Conservation (phyloP, 106 monocot species). For the Platanthera zijinensis region DNA sequence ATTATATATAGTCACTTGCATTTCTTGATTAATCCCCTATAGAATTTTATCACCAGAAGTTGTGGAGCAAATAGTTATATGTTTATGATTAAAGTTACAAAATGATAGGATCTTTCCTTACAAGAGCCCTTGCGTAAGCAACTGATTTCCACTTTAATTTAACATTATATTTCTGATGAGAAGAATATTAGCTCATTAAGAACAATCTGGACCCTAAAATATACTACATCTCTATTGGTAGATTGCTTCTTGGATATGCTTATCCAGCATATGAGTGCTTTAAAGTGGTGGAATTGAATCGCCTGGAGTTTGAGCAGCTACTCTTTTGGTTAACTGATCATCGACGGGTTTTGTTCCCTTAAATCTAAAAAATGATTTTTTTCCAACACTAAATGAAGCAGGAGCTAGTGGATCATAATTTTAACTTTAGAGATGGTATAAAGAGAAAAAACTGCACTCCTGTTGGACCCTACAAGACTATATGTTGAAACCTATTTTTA, state of each 20-base stretch:
- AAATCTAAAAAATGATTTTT: too few species aligned
- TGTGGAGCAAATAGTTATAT: neutral
- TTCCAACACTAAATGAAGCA: too few species aligned
- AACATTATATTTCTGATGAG: too few species aligned
- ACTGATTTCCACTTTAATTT: neutral
- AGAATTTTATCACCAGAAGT: neutral
- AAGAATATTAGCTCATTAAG: too few species aligned
- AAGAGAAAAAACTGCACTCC: too few species aligned
- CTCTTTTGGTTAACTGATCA: slow-evolving; percentile 73
- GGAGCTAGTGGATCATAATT: too few species aligned
- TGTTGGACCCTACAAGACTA: too few species aligned
- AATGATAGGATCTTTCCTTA: slow-evolving; percentile 44
- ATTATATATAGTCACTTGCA: neutral
- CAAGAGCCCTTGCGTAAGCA: slow-evolving; percentile 30
- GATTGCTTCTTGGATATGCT: slow-evolving; percentile 64
- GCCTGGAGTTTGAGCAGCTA: slow-evolving; percentile 53
- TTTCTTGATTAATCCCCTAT: too few species aligned
- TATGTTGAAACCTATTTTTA: too few species aligned
- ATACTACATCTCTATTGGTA: slow-evolving; percentile 9
- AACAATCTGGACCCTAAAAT: neutral
- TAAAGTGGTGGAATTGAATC: slow-evolving; percentile 57
- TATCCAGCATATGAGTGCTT: slow-evolving; percentile 71
- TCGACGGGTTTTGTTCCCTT: too few species aligned
- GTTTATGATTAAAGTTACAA: slow-evolving; percentile 3
- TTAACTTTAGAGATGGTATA: too few species aligned